phyloP scores from a whole-genome alignment of 768 basidiomycete genomes.

The Clitopilus passeckerianus region DNA sequence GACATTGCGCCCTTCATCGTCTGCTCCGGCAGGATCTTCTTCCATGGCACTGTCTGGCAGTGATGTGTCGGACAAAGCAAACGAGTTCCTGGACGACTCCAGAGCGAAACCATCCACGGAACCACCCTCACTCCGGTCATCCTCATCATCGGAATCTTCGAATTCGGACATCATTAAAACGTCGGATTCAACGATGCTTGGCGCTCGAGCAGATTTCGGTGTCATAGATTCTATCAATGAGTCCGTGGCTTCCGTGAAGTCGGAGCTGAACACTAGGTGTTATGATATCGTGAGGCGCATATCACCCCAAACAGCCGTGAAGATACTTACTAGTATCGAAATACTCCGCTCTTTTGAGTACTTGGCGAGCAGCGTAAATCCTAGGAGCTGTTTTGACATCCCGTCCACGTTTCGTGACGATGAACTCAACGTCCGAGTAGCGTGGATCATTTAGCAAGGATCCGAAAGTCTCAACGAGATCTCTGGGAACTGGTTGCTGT shows the following conservation, averaged over 20 bases:
- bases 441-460: slow-evolving; percentile 71
- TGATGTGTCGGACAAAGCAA: slow-evolving; percentile 5
- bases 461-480: slow-evolving; percentile 68
- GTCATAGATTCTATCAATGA: slow-evolving; percentile 21
- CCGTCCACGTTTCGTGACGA: slow-evolving; percentile 47
- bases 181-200: slow-evolving; percentile 17
- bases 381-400: slow-evolving; percentile 30
- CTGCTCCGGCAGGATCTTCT: slow-evolving; percentile 18
- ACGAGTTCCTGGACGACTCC: slow-evolving; percentile 4
- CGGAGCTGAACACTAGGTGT: slow-evolving; percentile 65
- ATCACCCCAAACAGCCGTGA: too few species aligned
- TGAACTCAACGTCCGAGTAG: slow-evolving; percentile 82
- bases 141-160: slow-evolving; percentile 45
- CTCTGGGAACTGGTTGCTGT: slow-evolving; percentile 57
- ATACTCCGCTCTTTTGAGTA: slow-evolving; percentile 72
- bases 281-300: too few species aligned
- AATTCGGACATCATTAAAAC: slow-evolving; percentile 35
- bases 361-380: slow-evolving; percentile 66
- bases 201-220: slow-evolving; percentile 15
- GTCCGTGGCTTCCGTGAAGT: slow-evolving; percentile 52
- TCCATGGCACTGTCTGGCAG: slow-evolving; percentile 6
- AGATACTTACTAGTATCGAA: slow-evolving; percentile 60
- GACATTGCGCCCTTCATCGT: slow-evolving; percentile 15
- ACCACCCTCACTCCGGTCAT: slow-evolving; percentile 13
- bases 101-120: not conserved